phyloP scores from a whole-genome alignment of 176 grass and related monocot species.

The Carex parvula region DNA sequence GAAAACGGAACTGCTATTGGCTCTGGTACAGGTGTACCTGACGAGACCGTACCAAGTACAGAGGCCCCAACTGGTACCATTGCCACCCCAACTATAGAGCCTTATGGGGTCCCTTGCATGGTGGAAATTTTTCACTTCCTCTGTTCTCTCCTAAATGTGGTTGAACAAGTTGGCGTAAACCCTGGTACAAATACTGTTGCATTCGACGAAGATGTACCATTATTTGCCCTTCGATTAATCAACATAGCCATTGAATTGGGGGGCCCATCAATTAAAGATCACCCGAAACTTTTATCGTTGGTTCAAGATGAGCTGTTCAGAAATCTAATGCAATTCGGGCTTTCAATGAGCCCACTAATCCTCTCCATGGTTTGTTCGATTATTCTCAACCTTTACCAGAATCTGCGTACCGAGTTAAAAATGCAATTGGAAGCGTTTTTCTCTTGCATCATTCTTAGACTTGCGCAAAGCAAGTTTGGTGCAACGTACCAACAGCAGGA shows the following conservation, averaged over 20 bases:
- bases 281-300: slow-evolving; percentile 63
- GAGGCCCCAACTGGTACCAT: slow-evolving; percentile 34
- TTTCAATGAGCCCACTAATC: slow-evolving; percentile 79
- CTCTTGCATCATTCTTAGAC: slow-evolving; percentile 87
- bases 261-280: slow-evolving; percentile 61
- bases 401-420: slow-evolving; percentile 81
- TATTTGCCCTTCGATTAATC: slow-evolving; percentile 89
- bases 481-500: slow-evolving; percentile 91
- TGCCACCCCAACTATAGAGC: slow-evolving; percentile 44
- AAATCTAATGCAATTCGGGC: slow-evolving; percentile 91
- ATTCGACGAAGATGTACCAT: slow-evolving; percentile 78
- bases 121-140: slow-evolving; percentile 96
- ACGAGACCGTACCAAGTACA: slow-evolving; percentile 23
- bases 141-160: slow-evolving; percentile 78
- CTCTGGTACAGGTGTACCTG: slow-evolving; percentile 32
- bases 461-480: slow-evolving; percentile 85
- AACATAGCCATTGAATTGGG: slow-evolving; percentile 90
- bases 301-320: slow-evolving; percentile 92
- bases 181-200: slow-evolving; percentile 27
- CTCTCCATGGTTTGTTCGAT: slow-evolving; percentile 95
- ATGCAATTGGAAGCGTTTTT: slow-evolving; percentile 97
- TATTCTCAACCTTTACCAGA: slow-evolving; percentile 90
- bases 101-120: slow-evolving; percentile 92
- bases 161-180: slow-evolving; percentile 54
- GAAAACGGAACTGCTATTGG: slow-evolving; percentile 65